Evolutionary conservation across 352 stramenopile species (phyloP).

Genomic region (Phytophthora pisi): DNA sequence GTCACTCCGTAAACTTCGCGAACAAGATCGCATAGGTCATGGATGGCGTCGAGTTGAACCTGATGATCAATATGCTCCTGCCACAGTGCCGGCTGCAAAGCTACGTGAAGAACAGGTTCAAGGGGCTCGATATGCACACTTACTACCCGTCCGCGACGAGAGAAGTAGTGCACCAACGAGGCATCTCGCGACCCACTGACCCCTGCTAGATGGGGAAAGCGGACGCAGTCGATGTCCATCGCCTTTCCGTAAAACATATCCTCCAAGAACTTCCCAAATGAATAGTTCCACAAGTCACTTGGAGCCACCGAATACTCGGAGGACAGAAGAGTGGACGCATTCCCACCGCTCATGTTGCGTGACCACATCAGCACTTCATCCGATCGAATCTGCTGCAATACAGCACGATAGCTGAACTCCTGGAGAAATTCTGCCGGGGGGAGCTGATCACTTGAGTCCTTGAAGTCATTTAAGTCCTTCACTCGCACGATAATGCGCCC

Average conservation of each 20-base stretch:
- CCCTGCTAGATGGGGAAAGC: slow-evolving; percentile 66
- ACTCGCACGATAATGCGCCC: slow-evolving; percentile 73
- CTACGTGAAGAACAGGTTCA: slow-evolving; percentile 83
- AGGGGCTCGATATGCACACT: slow-evolving; percentile 80
- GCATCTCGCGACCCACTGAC: slow-evolving; percentile 68
- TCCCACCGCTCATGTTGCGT: slow-evolving; percentile 36
- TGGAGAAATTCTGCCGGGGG: slow-evolving; percentile 59
- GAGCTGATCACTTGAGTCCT: slow-evolving; percentile 62
- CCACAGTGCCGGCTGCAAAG: slow-evolving; percentile 82
- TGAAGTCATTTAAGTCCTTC: slow-evolving; percentile 74
- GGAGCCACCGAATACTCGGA: slow-evolving; percentile 67
- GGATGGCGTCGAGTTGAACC: slow-evolving; percentile 62
- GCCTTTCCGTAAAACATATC: slow-evolving; percentile 86
- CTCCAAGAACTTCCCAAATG: slow-evolving; percentile 89
- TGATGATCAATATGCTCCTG: slow-evolving; percentile 80
- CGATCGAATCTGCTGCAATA: slow-evolving; percentile 66
- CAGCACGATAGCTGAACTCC: slow-evolving; percentile 64
- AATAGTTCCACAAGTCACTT: slow-evolving; percentile 83
- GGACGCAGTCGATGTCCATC: slow-evolving; percentile 68
- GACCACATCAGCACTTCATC: slow-evolving; percentile 76
- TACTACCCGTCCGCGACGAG: slow-evolving; percentile 68
- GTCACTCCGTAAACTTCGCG: slow-evolving; percentile 78
- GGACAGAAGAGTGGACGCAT: slow-evolving; percentile 33
- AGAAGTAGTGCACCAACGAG: slow-evolving; percentile 82
- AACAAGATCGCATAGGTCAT: slow-evolving; percentile 78